These are phyloP conservation scores for Fusarium mundagurra DNA, from an alignment of 2,329 filamentous ascomycete species.

Conservation along the genomic window DNA sequence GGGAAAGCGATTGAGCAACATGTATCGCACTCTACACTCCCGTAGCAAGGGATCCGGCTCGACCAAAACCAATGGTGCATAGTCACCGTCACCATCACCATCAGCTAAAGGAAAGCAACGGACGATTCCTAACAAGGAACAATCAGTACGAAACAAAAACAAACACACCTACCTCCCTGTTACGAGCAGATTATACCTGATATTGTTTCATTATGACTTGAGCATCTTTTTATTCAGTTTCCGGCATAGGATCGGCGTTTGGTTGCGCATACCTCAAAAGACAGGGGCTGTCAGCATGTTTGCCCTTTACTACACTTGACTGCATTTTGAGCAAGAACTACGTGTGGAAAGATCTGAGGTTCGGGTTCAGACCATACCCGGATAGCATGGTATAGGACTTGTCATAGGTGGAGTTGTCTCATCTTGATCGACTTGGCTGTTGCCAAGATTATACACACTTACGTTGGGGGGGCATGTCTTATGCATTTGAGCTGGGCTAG, in stretches of 20 bases:
- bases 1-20: conserved; percentile 55
- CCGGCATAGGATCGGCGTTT: conserved; percentile 45
- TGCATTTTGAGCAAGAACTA: conserved; percentile 2
- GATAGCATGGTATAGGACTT: conserved; percentile 44
- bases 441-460: conserved; percentile 17
- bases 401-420: conserved; percentile 38
- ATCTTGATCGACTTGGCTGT: conserved; percentile 24
- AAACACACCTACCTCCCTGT: background rate
- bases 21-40: conserved; percentile 54
- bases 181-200: conserved; percentile 33
- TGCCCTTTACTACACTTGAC: conserved; percentile 12
- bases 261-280: conserved; percentile 35
- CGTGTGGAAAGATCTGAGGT: conserved; percentile 22
- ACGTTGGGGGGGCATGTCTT: conserved; percentile 13
- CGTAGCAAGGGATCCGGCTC: conserved; percentile 48
- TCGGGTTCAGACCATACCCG: conserved; percentile 40
- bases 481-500: conserved; percentile 27
- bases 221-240: conserved; percentile 36
- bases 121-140: background rate
- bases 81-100: conserved; percentile 24
- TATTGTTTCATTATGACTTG: conserved; percentile 34
- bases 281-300: conserved; percentile 39
- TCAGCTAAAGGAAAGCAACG: background rate
- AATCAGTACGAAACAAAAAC: background rate
- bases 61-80: conserved; percentile 47